phyloP scores from a whole-genome alignment of 2,329 filamentous ascomycete genomes.

The Colletotrichum tofieldiae region DNA sequence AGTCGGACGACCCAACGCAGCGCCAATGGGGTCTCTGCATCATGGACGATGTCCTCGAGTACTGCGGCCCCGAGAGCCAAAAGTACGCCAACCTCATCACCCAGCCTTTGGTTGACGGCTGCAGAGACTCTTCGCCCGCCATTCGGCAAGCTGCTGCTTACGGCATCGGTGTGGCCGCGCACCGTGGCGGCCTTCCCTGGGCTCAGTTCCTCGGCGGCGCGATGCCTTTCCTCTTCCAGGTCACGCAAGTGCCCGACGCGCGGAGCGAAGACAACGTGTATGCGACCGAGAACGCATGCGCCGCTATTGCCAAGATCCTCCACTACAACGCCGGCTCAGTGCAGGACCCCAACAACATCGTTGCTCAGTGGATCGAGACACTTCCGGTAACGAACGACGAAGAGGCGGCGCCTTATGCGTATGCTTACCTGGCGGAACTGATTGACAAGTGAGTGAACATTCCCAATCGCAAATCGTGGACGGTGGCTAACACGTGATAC shows the following conservation, averaged over 20 bases:
- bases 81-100: constrained; percentile 90
- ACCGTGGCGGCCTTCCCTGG: constrained; percentile 91
- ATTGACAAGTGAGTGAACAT: constrained; percentile 96
- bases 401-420: constrained; percentile 96
- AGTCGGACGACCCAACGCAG: constrained; percentile 87
- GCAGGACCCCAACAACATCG: constrained; percentile 81
- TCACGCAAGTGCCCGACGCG: constrained; percentile 84
- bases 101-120: constrained; percentile 87
- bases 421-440: constrained; percentile 90
- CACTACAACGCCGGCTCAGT: constrained; percentile 89
- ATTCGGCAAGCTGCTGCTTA: constrained; percentile 97
- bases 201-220: constrained; percentile 87
- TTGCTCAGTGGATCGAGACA: constrained; percentile 90
- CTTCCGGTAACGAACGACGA: constrained; percentile 95
- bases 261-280: constrained; percentile 95
- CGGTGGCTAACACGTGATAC: constrained; percentile 46
- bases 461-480: neutral
- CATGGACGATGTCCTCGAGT: constrained; percentile 97
- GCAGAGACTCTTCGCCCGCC: constrained; percentile 87
- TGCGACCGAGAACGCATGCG: constrained; percentile 97
- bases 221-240: constrained; percentile 87
- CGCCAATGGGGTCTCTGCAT: constrained; percentile 99
- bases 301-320: constrained; percentile 96
- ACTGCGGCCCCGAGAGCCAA: constrained; percentile 91
- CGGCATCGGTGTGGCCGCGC: constrained; percentile 94